A percentile compares a stretch with the other conserved stretches of the same genome.
phyloP scores from a whole-genome alignment of 2,329 filamentous ascomycete species.

The Davidsoniella eucalypti region DNA sequence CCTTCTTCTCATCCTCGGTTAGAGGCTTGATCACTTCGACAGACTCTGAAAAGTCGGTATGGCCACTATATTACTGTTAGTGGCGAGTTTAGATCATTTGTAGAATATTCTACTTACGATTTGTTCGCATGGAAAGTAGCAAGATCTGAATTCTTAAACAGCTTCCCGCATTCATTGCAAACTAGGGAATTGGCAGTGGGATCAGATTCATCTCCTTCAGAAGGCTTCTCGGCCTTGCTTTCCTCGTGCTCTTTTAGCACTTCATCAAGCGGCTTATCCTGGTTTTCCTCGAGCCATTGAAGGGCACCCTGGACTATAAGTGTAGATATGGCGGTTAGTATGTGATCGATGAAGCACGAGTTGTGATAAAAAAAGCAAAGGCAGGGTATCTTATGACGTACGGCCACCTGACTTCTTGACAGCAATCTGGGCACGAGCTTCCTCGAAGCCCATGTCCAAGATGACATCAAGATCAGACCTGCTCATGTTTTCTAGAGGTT shows the following conservation, averaged over 20 bases:
- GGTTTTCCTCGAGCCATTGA: constrained; percentile 86
- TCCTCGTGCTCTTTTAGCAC: constrained; percentile 35
- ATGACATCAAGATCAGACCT: constrained; percentile 43
- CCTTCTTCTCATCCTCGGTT: constrained; percentile 79
- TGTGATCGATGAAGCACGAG: not conserved
- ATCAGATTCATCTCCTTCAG: constrained; percentile 25
- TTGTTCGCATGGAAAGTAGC: constrained; percentile 86
- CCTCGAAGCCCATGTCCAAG: constrained; percentile 67
- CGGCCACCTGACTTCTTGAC: constrained; percentile 68
- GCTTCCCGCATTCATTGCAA: constrained; percentile 91
- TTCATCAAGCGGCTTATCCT: constrained; percentile 73
- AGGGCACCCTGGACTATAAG: constrained; percentile 65
- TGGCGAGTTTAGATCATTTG: not conserved
- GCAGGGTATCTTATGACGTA: constrained; percentile 27
- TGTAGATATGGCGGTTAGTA: not conserved
- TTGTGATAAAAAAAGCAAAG: not conserved
- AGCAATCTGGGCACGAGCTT: constrained; percentile 64
- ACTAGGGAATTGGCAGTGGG: constrained; percentile 58
- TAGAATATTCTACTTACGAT: constrained; percentile 35
- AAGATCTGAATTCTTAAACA: constrained; percentile 63
- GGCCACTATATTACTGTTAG: constrained; percentile 36
- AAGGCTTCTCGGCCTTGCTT: constrained; percentile 6
- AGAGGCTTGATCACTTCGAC: constrained; percentile 82
- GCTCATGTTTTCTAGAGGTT: constrained; percentile 26
- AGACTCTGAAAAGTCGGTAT: constrained; percentile 83